phyloP scores from a whole-genome alignment of 2,329 filamentous ascomycete genomes.

The Sphaerulina populicola region DNA sequence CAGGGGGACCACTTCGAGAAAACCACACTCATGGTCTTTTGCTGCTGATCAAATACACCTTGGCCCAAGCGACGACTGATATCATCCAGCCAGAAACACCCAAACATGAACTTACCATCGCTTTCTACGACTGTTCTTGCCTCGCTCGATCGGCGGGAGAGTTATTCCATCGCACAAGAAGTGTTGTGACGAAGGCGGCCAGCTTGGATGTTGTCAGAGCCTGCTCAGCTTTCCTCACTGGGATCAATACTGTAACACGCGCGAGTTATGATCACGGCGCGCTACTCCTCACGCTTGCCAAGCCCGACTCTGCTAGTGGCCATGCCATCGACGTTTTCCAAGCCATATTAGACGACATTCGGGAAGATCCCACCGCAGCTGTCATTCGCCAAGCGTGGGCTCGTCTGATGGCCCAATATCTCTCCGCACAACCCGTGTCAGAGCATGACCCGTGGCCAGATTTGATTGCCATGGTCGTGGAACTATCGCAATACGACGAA shows the following conservation, averaged over 20 bases:
- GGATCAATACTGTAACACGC: constrained; percentile 1
- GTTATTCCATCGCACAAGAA: constrained; percentile 20
- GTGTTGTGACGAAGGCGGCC: constrained; percentile 31
- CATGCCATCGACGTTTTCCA: background rate
- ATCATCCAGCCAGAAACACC: constrained; percentile 7
- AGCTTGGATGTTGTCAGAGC: constrained; percentile 7
- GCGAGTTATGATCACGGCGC: background rate
- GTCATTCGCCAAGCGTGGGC: constrained; percentile 18
- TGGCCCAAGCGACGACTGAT: background rate
- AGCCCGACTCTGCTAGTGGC: background rate
- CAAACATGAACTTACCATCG: background rate
- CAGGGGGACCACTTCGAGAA: constrained; percentile 8
- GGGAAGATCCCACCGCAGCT: constrained; percentile 6
- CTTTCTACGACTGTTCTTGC: constrained; percentile 6
- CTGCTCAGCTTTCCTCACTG: constrained; percentile 1
- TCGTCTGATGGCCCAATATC: constrained; percentile 13
- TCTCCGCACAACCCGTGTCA: constrained; percentile 1
- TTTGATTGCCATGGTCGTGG: background rate
- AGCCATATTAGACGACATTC: background rate
- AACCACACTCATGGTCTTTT: constrained; percentile 33
- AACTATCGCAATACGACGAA: constrained; percentile 14
- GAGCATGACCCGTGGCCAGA: background rate
- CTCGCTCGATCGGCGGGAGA: constrained; percentile 2
- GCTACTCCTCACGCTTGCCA: background rate
- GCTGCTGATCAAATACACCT: constrained; percentile 25